Percentiles rank a stretch among this genome's conserved stretches.
These are phyloP conservation scores for Crithidia acanthocephali DNA, from an alignment of 208 protist genomes.

Conservation along the genomic window DNA sequence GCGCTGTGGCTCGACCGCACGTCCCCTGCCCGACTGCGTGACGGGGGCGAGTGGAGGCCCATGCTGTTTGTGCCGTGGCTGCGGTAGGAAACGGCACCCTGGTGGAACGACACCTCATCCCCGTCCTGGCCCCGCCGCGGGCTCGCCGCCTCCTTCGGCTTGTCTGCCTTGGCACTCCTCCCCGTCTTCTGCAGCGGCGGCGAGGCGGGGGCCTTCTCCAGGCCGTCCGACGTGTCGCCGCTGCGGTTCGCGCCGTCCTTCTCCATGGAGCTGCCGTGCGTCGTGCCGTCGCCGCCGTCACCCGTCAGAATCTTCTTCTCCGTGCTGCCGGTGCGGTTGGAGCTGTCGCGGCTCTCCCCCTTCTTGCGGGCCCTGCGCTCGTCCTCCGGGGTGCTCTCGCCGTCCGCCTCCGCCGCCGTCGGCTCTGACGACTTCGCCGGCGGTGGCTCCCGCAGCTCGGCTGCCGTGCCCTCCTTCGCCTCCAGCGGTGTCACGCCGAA, in stretches of 20 bases:
- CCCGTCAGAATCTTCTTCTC: slow-evolving; percentile 32
- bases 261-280: slow-evolving; percentile 17
- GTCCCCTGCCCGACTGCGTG: slow-evolving; percentile 13
- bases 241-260: slow-evolving; percentile 5
- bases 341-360: slow-evolving; percentile 20
- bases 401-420: background rate
- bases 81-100: background rate
- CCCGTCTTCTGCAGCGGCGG: background rate
- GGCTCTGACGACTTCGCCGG: background rate
- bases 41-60: slow-evolving; percentile 14
- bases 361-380: slow-evolving; percentile 16
- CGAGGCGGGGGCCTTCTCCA: background rate
- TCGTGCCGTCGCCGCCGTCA: slow-evolving; percentile 5
- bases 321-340: slow-evolving; percentile 25
- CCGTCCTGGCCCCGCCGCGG: background rate
- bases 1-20: slow-evolving; percentile 4
- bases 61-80: slow-evolving; percentile 15
- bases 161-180: background rate
- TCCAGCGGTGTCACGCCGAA: slow-evolving; percentile 8
- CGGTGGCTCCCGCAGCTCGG: background rate
- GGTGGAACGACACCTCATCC: background rate
- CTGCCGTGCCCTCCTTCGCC: background rate
- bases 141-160: background rate
- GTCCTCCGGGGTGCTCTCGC: slow-evolving; percentile 16
- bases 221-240: slow-evolving; percentile 7